These are phyloP conservation scores for Eremothecium sinecaudum DNA, from an alignment of 1,139 yeast species.

Conservation along the genomic window DNA sequence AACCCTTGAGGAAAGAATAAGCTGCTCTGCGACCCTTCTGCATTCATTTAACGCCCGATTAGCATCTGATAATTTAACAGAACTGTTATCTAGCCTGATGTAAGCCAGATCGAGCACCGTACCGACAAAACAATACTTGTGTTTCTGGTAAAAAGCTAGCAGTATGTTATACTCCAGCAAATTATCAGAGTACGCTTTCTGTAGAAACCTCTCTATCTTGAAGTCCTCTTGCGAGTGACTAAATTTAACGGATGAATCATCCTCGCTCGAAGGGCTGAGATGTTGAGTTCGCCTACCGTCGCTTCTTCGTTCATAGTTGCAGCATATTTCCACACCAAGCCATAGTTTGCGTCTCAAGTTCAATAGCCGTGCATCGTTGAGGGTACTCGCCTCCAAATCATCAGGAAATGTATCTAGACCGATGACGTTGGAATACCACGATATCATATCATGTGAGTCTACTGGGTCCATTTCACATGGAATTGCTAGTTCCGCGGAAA, in stretches of 20 bases:
- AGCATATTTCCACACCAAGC: constrained; percentile 2
- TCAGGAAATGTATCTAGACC: constrained; percentile 2
- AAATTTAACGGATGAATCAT: background rate
- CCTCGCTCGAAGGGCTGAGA: background rate
- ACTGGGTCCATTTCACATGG: background rate
- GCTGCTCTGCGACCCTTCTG: background rate
- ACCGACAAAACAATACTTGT: background rate
- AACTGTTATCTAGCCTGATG: background rate
- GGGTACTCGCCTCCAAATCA: background rate
- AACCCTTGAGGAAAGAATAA: background rate
- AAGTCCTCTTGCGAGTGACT: background rate
- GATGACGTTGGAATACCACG: constrained; percentile 1
- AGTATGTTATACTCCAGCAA: constrained; percentile 2
- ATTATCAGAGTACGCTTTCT: constrained; percentile 1
- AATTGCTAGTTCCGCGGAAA: background rate
- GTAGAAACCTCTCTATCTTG: background rate
- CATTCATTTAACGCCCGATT: background rate
- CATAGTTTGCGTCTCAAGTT: constrained; percentile 21
- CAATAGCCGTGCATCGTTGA: constrained; percentile 12
- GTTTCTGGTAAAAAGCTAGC: constrained; percentile 2
- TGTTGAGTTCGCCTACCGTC: constrained; percentile 4
- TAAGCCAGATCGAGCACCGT: constrained; percentile 1
- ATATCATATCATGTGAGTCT: background rate
- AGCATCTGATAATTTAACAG: background rate
- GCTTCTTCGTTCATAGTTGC: constrained; percentile 3